A percentile compares a stretch with the other conserved stretches of the same genome.
Conservation (phyloP, 2,329 filamentous ascomycete species). For the Cladosporium sp. region DNA sequence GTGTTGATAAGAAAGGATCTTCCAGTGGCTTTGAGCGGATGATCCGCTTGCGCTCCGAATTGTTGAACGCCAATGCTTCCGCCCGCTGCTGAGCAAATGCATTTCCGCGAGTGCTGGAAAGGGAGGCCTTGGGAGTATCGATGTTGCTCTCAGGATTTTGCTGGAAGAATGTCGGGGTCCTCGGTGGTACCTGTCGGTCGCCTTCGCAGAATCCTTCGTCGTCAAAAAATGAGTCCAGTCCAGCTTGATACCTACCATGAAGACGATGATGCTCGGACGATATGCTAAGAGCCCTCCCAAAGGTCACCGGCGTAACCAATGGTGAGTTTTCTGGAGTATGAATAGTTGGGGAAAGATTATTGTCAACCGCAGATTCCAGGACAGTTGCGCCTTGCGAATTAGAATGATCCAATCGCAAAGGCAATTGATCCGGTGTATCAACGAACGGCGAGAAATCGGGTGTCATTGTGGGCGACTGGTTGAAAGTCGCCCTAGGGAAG, state of each 20-base stretch:
- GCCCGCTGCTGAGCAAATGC: background rate
- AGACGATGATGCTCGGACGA: constrained; percentile 44
- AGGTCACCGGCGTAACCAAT: constrained; percentile 4
- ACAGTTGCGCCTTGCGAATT: background rate
- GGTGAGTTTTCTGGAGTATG: constrained; percentile 9
- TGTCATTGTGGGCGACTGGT: constrained; percentile 28
- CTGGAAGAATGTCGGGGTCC: background rate
- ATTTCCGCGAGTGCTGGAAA: no score
- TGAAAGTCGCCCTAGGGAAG: constrained; percentile 24
- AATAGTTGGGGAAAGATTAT: constrained; percentile 2
- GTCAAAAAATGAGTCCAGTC: constrained; percentile 15
- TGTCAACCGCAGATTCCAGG: background rate
- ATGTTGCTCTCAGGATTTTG: background rate
- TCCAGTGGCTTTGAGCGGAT: constrained; percentile 18
- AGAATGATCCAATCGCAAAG: constrained; percentile 20
- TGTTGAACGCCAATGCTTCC: background rate
- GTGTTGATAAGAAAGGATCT: constrained; percentile 36
- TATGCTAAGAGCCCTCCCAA: constrained; percentile 10
- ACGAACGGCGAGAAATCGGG: constrained; percentile 41
- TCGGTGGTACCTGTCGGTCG: background rate
- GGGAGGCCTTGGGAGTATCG: no score
- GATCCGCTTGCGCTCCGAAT: background rate
- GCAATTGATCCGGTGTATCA: constrained; percentile 36
- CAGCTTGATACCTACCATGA: constrained; percentile 43
- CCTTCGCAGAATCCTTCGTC: constrained; percentile 12